Conservation (phyloP, 768 basidiomycete species). For the Scleroderma bovista region DNA sequence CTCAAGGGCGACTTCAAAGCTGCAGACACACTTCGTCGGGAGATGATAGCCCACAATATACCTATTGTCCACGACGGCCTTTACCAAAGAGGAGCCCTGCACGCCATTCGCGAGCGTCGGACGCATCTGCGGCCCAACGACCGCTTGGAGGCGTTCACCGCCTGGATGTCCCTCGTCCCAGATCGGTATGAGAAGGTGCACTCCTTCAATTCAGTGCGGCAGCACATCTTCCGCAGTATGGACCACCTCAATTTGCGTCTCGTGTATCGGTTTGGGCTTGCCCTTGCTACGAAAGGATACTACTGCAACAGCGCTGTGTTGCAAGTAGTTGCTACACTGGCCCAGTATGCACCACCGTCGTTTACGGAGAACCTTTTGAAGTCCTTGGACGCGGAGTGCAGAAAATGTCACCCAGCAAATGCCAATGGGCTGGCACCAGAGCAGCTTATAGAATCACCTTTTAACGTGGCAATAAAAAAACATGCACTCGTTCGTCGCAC, state of each 20-base stretch:
- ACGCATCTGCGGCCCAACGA: constrained; percentile 12
- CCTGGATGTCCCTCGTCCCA: constrained; percentile 44
- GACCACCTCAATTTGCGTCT: constrained; percentile 30
- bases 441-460: constrained; percentile 15
- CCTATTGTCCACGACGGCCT: constrained; percentile 30
- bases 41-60: constrained; percentile 34
- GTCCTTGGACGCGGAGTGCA: constrained; percentile 17
- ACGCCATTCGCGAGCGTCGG: constrained; percentile 21
- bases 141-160: constrained; percentile 23
- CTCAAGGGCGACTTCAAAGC: constrained; percentile 12
- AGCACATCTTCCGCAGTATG: constrained; percentile 28
- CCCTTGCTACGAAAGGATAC: constrained; percentile 46
- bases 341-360: constrained; percentile 36
- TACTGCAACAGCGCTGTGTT: constrained; percentile 7
- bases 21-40: constrained; percentile 34
- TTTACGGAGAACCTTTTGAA: constrained; percentile 35
- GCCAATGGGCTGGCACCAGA: constrained; percentile 3
- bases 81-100: constrained; percentile 35
- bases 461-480: constrained; percentile 37
- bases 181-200: constrained; percentile 15
- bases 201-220: constrained; percentile 25
- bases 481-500: constrained; percentile 35
- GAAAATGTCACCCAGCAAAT: constrained; percentile 1
- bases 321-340: constrained; percentile 34
- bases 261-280: constrained; percentile 37